phyloP scores from a whole-genome alignment of 1,284 basidiomycete genomes.

The Ceratobasidium sp. region DNA sequence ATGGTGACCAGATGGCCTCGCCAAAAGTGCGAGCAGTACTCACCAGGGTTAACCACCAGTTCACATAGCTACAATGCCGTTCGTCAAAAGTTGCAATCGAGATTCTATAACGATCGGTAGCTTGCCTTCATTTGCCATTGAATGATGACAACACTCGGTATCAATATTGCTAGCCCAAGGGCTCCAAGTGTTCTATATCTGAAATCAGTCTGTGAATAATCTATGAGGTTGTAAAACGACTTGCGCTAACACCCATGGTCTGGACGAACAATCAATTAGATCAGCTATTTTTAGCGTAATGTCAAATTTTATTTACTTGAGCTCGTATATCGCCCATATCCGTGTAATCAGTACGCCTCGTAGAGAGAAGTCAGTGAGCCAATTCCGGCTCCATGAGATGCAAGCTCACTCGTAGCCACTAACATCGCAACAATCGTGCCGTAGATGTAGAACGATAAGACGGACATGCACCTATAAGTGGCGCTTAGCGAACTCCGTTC shows the following conservation, averaged over 20 bases:
- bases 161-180: neutral
- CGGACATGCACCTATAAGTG: neutral
- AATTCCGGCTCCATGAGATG: neutral
- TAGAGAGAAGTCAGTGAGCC: neutral
- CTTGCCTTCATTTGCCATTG: neutral
- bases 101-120: no score
- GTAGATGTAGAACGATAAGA: constrained; percentile 23
- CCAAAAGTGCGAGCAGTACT: neutral
- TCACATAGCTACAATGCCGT: neutral
- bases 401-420: constrained; percentile 18
- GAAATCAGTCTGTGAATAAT: neutral
- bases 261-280: neutral
- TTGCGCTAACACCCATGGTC: constrained; percentile 12
- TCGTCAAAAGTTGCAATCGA: no score
- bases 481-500: no score
- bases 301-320: neutral
- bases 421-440: constrained; percentile 20
- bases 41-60: constrained; percentile 11
- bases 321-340: constrained; percentile 22
- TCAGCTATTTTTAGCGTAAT: neutral
- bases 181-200: neutral
- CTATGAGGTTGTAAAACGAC: neutral
- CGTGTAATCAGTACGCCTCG: constrained; percentile 19
- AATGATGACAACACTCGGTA: neutral
- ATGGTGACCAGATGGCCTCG: neutral